phyloP scores from a whole-genome alignment of 1,139 yeast genomes.

The Sugiyamaella novakii region DNA sequence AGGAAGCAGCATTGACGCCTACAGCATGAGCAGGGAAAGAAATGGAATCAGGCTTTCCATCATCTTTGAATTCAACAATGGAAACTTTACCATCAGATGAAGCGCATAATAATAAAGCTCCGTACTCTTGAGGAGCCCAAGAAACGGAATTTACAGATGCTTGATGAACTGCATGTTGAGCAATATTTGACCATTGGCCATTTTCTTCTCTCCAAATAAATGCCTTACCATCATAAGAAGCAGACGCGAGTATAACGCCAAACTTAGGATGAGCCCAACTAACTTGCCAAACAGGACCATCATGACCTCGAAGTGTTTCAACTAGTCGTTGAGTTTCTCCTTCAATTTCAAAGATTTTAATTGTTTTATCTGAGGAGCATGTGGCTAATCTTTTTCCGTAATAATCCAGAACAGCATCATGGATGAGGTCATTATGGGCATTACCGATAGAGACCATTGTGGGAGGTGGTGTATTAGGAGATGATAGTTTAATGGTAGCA shows the following conservation, averaged over 20 bases:
- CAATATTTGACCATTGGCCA: conserved; percentile 84
- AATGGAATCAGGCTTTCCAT: conserved; percentile 72
- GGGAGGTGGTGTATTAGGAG: not conserved
- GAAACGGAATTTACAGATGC: conserved; percentile 93
- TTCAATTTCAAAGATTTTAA: conserved; percentile 88
- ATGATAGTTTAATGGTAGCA: not conserved
- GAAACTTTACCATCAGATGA: conserved; percentile 94
- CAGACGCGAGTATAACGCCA: conserved; percentile 91
- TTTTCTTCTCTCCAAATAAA: conserved; percentile 94
- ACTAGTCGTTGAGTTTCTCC: conserved; percentile 70
- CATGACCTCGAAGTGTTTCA: conserved; percentile 85
- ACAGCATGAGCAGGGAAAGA: conserved; percentile 82
- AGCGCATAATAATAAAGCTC: conserved; percentile 86
- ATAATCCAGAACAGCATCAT: conserved; percentile 95
- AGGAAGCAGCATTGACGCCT: conserved; percentile 91
- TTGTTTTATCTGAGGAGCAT: conserved; percentile 91
- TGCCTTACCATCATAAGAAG: conserved; percentile 94
- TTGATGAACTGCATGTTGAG: conserved; percentile 84
- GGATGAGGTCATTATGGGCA: conserved; percentile 72
- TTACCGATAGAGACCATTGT: conserved; percentile 41
- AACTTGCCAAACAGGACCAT: conserved; percentile 99
- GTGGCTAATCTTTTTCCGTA: conserved; percentile 95
- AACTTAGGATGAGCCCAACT: conserved; percentile 99
- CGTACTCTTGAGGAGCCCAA: conserved; percentile 98
- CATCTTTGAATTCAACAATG: conserved; percentile 87